These are phyloP conservation scores for Brettanomyces custersianus DNA, from an alignment of 805 yeast species.

Conservation along the genomic window DNA sequence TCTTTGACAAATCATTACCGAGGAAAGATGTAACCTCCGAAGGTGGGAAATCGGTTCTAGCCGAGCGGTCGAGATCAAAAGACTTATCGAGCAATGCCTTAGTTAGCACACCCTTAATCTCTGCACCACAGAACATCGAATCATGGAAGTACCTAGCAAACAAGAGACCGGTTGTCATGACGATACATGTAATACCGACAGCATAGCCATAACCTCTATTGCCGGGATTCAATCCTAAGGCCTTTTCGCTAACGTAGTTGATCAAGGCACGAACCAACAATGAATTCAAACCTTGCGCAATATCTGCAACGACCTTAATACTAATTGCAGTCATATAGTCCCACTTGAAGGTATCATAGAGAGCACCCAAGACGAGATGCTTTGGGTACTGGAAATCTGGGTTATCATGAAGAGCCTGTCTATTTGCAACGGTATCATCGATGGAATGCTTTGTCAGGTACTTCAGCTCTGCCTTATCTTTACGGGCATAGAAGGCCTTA, in stretches of 20 bases:
- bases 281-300: conserved; percentile 50
- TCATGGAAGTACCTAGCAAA: conserved; percentile 59
- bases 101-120: conserved; percentile 60
- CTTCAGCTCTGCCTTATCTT: conserved; percentile 22
- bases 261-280: conserved; percentile 58
- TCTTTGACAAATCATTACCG: conserved; percentile 74
- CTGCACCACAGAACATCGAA: conserved; percentile 58
- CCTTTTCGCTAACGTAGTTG: conserved; percentile 47
- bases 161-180: conserved; percentile 36
- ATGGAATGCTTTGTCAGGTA: conserved; percentile 26
- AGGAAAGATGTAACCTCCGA: conserved; percentile 69
- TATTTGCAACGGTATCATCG: conserved; percentile 28
- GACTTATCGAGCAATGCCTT: conserved; percentile 65
- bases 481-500: conserved; percentile 22
- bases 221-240: conserved; percentile 36
- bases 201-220: conserved; percentile 66
- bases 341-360: conserved; percentile 40
- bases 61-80: conserved; percentile 46
- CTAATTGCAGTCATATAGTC: conserved; percentile 33
- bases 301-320: conserved; percentile 37
- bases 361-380: conserved; percentile 34
- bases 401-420: conserved; percentile 22
- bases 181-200: conserved; percentile 54
- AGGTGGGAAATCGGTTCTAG: conserved; percentile 52
- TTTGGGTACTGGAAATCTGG: conserved; percentile 34